Evolutionary conservation across 1,139 yeast genomes (phyloP).

Genomic region (Oligophagozyma castellii): DNA sequence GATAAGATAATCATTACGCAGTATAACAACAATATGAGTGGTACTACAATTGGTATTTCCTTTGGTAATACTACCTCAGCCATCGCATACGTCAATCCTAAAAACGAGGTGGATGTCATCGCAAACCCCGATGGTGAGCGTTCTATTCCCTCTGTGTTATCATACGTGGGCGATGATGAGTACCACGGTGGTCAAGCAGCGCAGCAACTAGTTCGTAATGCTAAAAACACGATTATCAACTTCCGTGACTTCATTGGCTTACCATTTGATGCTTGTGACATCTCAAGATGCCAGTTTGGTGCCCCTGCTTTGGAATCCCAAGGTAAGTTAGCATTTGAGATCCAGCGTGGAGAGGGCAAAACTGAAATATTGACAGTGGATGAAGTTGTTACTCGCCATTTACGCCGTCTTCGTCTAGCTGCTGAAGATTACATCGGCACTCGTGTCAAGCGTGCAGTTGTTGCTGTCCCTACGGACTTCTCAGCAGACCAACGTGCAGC

Average conservation of each 20-base stretch:
- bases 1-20: no score
- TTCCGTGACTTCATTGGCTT: constrained; percentile 89
- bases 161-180: constrained; percentile 90
- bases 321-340: constrained; percentile 59
- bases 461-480: constrained; percentile 88
- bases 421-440: constrained; percentile 90
- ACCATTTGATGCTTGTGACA: constrained; percentile 53
- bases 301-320: constrained; percentile 59
- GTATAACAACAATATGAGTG: constrained; percentile 28
- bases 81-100: constrained; percentile 68
- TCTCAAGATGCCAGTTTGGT: constrained; percentile 19
- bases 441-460: constrained; percentile 66
- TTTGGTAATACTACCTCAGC: constrained; percentile 96
- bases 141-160: constrained; percentile 81
- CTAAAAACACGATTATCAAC: constrained; percentile 73
- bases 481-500: constrained; percentile 56
- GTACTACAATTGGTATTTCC: constrained; percentile 78
- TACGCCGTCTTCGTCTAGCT: constrained; percentile 68
- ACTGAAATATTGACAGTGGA: constrained; percentile 46
- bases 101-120: constrained; percentile 87
- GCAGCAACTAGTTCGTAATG: constrained; percentile 84
- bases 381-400: constrained; percentile 74
- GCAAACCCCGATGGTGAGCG: constrained; percentile 99
- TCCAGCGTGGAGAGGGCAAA: constrained; percentile 31
- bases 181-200: constrained; percentile 96